A percentile compares a stretch with the other conserved stretches of the same genome.
Conservation (phyloP, 306 rosid species). For the Castanopsis chinensis region DNA sequence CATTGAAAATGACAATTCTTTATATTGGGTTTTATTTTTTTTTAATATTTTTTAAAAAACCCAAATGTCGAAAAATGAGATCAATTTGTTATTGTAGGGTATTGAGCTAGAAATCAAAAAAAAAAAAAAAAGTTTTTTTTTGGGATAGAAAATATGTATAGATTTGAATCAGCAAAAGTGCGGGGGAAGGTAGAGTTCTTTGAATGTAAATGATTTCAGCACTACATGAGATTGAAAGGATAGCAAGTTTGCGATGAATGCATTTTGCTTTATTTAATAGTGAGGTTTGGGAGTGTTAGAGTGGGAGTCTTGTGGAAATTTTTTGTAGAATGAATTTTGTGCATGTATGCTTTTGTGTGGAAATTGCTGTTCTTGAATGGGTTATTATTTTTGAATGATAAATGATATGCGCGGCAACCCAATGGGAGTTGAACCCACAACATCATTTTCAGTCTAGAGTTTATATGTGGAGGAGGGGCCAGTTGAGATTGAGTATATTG, state of each 20-base stretch:
- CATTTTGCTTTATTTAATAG: not conserved
- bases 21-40: no score
- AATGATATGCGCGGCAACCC: no score
- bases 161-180: not conserved
- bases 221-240: not conserved
- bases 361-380: no score
- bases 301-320: no score
- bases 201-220: not conserved
- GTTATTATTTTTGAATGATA: no score
- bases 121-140: not conserved
- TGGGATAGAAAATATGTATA: no score
- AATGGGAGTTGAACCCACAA: no score
- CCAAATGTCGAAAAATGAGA: not conserved
- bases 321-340: no score
- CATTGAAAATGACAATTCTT: not conserved
- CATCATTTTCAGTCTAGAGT: not conserved
- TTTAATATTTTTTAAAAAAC: not conserved
- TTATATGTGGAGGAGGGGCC: not conserved
- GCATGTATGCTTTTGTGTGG: no score
- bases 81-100: not conserved
- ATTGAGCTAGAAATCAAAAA: not conserved
- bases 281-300: not conserved
- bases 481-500: not conserved
- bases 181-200: not conserved
- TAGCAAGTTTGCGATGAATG: not conserved